phyloP scores from a whole-genome alignment of 2,329 filamentous ascomycete genomes.

The Colletotrichum euphorbiae region DNA sequence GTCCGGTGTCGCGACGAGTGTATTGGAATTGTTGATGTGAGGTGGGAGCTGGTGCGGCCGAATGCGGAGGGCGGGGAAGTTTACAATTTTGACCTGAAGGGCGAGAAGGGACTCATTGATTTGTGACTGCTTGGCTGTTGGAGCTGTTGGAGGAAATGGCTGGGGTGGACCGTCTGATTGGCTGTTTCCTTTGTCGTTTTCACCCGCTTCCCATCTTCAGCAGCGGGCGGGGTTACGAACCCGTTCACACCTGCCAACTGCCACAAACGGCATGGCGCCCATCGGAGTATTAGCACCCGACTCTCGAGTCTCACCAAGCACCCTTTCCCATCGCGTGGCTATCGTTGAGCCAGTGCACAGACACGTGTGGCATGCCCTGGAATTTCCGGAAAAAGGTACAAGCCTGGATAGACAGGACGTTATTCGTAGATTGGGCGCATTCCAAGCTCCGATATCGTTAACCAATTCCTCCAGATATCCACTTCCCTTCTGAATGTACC shows the following conservation, averaged over 20 bases:
- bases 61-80: conserved; percentile 41
- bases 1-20: conserved; percentile 42
- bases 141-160: background rate
- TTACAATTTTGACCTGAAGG: conserved; percentile 38
- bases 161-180: conserved; percentile 21
- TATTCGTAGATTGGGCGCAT: background rate
- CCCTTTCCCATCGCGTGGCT: conserved; percentile 1
- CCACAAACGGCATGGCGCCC: conserved; percentile 9
- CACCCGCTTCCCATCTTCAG: conserved; percentile 26
- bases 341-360: conserved; percentile 27
- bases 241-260: conserved; percentile 33
- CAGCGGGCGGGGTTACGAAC: conserved; percentile 26
- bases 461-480: conserved; percentile 16
- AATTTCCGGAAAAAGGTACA: conserved; percentile 12
- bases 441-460: conserved; percentile 33
- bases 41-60: conserved; percentile 38
- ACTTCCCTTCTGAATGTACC: conserved; percentile 5
- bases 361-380: conserved; percentile 7
- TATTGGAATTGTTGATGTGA: conserved; percentile 36
- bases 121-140: conserved; percentile 32
- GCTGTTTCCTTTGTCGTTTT: background rate
- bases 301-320: background rate
- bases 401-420: conserved; percentile 10
- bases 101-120: conserved; percentile 36
- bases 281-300: conserved; percentile 7